phyloP scores from a whole-genome alignment of 805 yeast species.

The Saturnispora saitoi region DNA sequence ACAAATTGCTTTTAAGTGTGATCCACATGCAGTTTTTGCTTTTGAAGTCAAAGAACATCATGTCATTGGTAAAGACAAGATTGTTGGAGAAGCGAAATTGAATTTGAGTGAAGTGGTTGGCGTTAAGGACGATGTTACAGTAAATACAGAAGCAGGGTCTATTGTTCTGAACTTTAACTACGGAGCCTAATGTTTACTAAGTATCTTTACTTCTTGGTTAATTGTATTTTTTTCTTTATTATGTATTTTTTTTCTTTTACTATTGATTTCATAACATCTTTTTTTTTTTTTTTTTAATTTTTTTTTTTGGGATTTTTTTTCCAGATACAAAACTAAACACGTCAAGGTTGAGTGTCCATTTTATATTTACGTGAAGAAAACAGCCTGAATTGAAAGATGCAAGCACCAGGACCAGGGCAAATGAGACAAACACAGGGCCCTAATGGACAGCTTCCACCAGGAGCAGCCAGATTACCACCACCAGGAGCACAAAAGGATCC shows the following conservation, averaged over 20 bases:
- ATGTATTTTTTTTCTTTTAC: too few species aligned
- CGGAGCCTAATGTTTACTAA: background rate
- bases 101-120: constrained; percentile 4
- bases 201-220: background rate
- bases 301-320: background rate
- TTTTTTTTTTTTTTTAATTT: too few species aligned
- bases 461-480: constrained; percentile 17
- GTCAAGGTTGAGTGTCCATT: background rate
- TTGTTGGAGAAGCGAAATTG: background rate
- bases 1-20: constrained; percentile 56
- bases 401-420: background rate
- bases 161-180: constrained; percentile 5
- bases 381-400: background rate
- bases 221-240: background rate
- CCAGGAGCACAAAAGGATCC: constrained; percentile 34
- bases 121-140: background rate
- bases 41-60: constrained; percentile 62
- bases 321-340: background rate
- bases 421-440: background rate
- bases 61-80: constrained; percentile 54
- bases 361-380: background rate
- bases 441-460: background rate
- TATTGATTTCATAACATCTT: too few species aligned
- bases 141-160: constrained; percentile 1
- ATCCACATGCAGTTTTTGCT: constrained; percentile 48